Base-by-base conservation (phyloP, 2,329 filamentous ascomycete species). In the Alternaria infectoria region DNA sequence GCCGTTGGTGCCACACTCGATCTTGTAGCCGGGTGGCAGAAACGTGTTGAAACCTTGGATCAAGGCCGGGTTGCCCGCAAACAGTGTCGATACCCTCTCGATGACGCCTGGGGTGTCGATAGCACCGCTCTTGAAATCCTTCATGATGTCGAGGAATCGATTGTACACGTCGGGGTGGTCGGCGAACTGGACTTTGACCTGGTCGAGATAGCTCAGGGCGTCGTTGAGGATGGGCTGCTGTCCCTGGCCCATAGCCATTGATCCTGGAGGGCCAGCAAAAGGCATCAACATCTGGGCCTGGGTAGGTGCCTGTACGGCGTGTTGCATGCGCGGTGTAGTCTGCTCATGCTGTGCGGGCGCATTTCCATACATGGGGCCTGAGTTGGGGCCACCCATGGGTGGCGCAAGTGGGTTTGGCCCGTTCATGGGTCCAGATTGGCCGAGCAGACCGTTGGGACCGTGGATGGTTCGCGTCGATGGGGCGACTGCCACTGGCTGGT, bases 41-140 rank as follows among this genome's bases (percentile, higher is more conserved):
- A 99, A 99, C 0, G 96, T 99, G 77, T 99, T 99, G 80, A 99
- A 99, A 0, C 96, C 96, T 80, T 98, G 95, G 52, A 99, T 98
- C 25, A 97, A 86, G 76, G 92, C 96, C 3, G 96, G 96, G 74
- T 99, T 95, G 3, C 96, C 96, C 21, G 95, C 94, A 77, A 99
- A 99, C 2, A 99, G 88, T 56, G 93, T 93, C 2, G 96, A 98
- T 26, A 99, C 96, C 52, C 96, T 90, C 74, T 97, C 96, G 71
- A 99, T 99, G 3, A 99, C 96, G 2, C 96, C 96, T 0, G 96
- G 96, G 0, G 96, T 99, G 78, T 99, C 96, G 73, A 99, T 99
- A 88, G 94, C 93, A 82, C 97, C 95, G 74, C 93, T 97, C 82
- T 99, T 99, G 80, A 99, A 99, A 73, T 99, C 96, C 77, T 99